Evolutionary conservation across 345 rosid species (phyloP).

Genomic region (Leavenworthia alabamica): DNA sequence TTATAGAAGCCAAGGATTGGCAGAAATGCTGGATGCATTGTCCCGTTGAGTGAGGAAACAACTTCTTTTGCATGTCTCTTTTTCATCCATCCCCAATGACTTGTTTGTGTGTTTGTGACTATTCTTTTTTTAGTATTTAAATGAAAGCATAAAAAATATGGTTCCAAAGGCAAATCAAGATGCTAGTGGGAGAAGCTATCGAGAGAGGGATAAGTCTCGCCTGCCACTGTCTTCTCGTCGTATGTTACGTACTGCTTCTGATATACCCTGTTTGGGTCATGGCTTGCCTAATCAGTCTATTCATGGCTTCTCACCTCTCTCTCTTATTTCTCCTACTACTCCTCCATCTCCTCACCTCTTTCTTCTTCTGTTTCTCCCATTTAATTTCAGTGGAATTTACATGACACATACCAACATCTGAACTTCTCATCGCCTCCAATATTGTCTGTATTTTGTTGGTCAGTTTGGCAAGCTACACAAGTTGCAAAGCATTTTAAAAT

Average conservation of each 20-base stretch:
- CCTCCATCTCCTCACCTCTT: constrained; percentile 18
- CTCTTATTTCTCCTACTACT: constrained; percentile 18
- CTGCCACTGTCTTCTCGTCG: constrained; percentile 4
- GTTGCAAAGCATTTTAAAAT: not conserved
- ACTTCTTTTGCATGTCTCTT: constrained; percentile 15
- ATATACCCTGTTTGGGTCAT: constrained; percentile 20
- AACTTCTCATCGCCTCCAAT: constrained; percentile 46
- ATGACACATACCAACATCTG: constrained; percentile 28
- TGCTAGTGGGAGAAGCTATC: constrained; percentile 12
- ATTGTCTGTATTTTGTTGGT: constrained; percentile 38
- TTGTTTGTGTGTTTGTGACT: not conserved
- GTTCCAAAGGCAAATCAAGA: not conserved
- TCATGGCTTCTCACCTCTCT: constrained; percentile 24
- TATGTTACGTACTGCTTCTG: constrained; percentile 22
- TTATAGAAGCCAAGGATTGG: no score
- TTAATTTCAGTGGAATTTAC: constrained; percentile 5
- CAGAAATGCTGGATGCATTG: constrained; percentile 13
- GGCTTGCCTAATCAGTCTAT: constrained; percentile 22
- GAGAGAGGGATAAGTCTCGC: constrained; percentile 10
- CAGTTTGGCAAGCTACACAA: no score
- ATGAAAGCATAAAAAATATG: not conserved
- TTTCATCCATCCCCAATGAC: not conserved
- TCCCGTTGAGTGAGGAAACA: constrained; percentile 18
- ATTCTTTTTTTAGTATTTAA: not conserved
- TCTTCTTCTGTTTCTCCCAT: constrained; percentile 16